Conservation (phyloP, 345 rosid genomes). For the Eucalyptus rudis region DNA sequence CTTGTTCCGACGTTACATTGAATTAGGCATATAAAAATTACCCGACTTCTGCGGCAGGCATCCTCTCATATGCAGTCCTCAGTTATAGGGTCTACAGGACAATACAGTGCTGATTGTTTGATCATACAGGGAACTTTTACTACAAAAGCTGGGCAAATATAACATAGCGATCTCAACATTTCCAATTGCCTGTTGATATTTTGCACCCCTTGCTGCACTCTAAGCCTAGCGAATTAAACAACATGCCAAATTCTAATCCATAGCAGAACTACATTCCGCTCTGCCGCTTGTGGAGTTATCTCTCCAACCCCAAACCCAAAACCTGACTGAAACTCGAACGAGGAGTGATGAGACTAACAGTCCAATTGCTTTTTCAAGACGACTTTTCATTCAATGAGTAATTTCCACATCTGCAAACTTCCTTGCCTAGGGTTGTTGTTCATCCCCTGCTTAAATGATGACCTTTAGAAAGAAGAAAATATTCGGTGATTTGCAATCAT, state of each 20-base stretch:
- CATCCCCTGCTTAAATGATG: not conserved
- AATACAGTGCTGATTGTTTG: not conserved
- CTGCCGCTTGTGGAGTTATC: not conserved
- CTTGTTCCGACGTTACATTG: not conserved
- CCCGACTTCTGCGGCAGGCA: not conserved
- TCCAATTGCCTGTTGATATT: not conserved
- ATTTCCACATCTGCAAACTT: not conserved
- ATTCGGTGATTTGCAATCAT: not conserved
- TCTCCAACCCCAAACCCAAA: not conserved
- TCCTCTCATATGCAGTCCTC: not conserved
- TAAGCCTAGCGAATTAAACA: not conserved
- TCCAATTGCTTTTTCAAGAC: not conserved
- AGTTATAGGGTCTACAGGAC: not conserved
- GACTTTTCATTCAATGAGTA: not conserved
- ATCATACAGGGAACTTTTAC: not conserved
- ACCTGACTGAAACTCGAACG: not conserved
- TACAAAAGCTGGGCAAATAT: not conserved
- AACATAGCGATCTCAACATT: not conserved
- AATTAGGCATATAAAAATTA: not conserved
- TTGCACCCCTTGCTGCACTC: not conserved
- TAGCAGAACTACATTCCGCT: not conserved
- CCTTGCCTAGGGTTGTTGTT: not conserved
- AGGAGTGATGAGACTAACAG: not conserved
- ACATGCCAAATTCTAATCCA: not conserved
- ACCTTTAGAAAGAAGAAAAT: not conserved